These are phyloP conservation scores for Pseudonectria foliicola DNA, from an alignment of 2,329 filamentous ascomycete genomes.

Conservation along the genomic window DNA sequence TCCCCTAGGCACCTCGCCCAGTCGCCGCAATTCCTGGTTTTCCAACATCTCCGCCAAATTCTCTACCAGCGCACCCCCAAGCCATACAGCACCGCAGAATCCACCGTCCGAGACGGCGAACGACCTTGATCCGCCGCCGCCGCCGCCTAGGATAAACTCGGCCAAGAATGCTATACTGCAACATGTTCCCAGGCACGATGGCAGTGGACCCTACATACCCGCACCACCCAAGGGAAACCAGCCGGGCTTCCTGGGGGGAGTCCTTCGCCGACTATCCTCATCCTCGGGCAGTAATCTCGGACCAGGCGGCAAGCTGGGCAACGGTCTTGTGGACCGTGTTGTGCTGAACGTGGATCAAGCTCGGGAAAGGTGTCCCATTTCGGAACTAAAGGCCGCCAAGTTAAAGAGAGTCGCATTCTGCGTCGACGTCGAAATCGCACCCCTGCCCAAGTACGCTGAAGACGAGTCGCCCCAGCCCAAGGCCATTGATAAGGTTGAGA, in stretches of 20 bases:
- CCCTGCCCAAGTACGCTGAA: conserved; percentile 71
- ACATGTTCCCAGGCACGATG: conserved; percentile 47
- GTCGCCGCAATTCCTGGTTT: conserved; percentile 79
- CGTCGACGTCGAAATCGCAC: conserved; percentile 94
- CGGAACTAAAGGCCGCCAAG: conserved; percentile 73
- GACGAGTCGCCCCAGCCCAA: conserved; percentile 36
- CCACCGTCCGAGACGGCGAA: conserved; percentile 21
- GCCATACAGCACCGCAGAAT: conserved; percentile 24
- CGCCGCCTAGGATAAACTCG: conserved; percentile 41
- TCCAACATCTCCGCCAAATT: conserved; percentile 91
- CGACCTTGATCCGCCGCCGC: conserved; percentile 35
- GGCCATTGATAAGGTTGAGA: conserved; percentile 44
- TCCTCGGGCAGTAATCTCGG: conserved; percentile 37
- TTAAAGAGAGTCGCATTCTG: conserved; percentile 87
- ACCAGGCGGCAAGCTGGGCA: conserved; percentile 28
- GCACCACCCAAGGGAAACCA: conserved; percentile 63
- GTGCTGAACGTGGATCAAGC: conserved; percentile 79
- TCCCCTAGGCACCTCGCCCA: conserved; percentile 29
- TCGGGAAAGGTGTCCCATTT: conserved; percentile 70
- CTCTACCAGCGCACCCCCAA: conserved; percentile 38
- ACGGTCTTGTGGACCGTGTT: conserved; percentile 70
- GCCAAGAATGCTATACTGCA: conserved; percentile 53
- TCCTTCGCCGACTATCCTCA: conserved; percentile 75
- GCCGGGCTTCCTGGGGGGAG: conserved; percentile 64
- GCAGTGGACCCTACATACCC: conserved; percentile 62